Base-by-base conservation (phyloP, 345 rosid species). In the Ceriops decandra region DNA sequence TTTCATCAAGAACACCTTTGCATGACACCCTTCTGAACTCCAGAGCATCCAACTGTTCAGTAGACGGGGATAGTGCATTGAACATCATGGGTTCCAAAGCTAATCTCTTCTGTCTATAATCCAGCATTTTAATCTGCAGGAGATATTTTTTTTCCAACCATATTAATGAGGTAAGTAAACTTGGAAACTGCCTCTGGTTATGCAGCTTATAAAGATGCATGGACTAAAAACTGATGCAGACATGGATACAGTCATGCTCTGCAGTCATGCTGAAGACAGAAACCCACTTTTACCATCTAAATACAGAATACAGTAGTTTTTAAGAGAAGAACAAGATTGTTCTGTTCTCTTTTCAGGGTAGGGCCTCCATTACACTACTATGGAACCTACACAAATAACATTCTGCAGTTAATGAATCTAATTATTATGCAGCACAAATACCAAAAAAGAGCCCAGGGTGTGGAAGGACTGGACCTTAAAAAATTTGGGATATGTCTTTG, bases 1-100 rank as follows among this genome's bases (percentile, higher is more conserved):
- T 68, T 52, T 91, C 89, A 59, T 91, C 84, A 61, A 89, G 91
- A 72, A 82, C 77, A 60, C 99, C 99, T 77, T 79, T 84, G 79
- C 96, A 83, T 0, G 66, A 60, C 52, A 86, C 92, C 81, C 89
- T 82, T 67, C 96, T 85, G 78, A 90, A 95, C 83, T 95, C 99
- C 68, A 87, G 78, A 35, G 84, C 47, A 56, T 84, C 83, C 63
- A 70, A 72, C 24, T 71, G 79, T 63, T 79, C 88, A 51, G 78
- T 72, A 42, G 82, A 74, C 54, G 85, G 76, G 76, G 89, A 72
- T 47, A 76, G 51, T 33, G 60, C 72, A 54, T 76, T 82, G 35
- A 91, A 76, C 81, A 78, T 86, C 76, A 90, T 11, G 53, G 99
- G 98, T 76, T 91, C 98, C 85, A 75, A 76, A 51, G 78, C 84